Evolutionary conservation across 1,139 yeast genomes (phyloP).

Genomic region (Blastobotrys serpentis): DNA sequence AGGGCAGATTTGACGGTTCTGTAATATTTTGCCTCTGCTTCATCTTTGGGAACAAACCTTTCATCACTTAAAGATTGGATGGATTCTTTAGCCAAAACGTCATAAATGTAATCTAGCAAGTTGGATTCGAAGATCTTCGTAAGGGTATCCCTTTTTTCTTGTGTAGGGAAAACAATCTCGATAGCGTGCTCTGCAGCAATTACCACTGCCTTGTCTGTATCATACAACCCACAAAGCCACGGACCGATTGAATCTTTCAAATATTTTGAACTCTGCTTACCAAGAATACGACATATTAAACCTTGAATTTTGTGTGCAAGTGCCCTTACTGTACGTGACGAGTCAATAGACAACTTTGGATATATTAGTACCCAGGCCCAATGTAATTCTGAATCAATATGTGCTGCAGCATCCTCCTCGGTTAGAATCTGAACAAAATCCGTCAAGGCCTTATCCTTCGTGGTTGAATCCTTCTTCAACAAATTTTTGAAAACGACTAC

Average conservation of each 20-base stretch:
- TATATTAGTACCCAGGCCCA: conserved; percentile 80
- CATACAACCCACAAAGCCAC: conserved; percentile 70
- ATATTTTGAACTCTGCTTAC: conserved; percentile 63
- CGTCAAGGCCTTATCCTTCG: conserved; percentile 74
- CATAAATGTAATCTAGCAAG: conserved; percentile 54
- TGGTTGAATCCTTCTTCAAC: conserved; percentile 73
- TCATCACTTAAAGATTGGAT: conserved; percentile 70
- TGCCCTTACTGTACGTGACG: conserved; percentile 61
- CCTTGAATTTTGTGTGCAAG: conserved; percentile 66
- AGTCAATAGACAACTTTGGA: conserved; percentile 73
- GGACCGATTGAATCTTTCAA: conserved; percentile 69
- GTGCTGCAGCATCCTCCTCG: conserved; percentile 26
- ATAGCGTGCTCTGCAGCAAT: conserved; percentile 50
- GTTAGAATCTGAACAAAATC: conserved; percentile 47
- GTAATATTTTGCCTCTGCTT: conserved; percentile 63
- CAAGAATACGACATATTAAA: conserved; percentile 47
- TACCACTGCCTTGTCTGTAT: conserved; percentile 62
- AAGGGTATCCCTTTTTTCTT: conserved; percentile 56
- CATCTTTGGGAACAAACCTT: conserved; percentile 66
- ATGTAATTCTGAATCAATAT: conserved; percentile 46
- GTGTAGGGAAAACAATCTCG: conserved; percentile 55
- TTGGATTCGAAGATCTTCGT: conserved; percentile 60
- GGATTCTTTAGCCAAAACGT: conserved; percentile 56
- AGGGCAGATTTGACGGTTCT: conserved; percentile 57
- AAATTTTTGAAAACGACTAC: conserved; percentile 70